Base-by-base conservation (phyloP, 192 early-diverging fungal genomes). In the Obelidium mucronatum region DNA sequence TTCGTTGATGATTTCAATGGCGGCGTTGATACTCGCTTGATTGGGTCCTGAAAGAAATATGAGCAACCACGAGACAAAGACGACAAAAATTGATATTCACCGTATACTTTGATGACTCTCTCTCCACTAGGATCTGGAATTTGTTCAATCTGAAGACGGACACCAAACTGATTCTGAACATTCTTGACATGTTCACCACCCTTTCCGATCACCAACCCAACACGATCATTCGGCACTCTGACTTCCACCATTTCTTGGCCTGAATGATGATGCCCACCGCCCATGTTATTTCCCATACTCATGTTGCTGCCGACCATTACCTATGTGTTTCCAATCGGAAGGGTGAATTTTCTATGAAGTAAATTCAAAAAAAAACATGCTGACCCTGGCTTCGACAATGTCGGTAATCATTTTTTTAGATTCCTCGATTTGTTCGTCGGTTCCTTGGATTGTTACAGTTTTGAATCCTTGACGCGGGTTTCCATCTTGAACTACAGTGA, bases 121-220 rank as follows among this genome's bases (percentile, higher is more conserved):
- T 80, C 81, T 17, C 80, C 80, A 22, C 75, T 75, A 30, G 74
- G 37, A 40, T 72, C 70, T 0, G 78, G 48, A 33, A 69, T 34
- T 26, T 84, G 83, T 15, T 90, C 88, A 75, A 94, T 86, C 80
- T 93, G 90, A 13, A 97, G 87, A 22, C 85, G 82, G 48, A 93
- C 92, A 17, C 91, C 91, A 34, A 91, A 92, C 37, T 85, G 83
- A 65, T 86, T 83, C 80, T 97, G 92, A 74, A 97, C 92, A 44
- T 83, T 70, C 77, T 93, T 91, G 77, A 96, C 74, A 72, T 91
- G 92, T 62, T 92, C 92, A 4, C 95, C 95, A 30, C 90, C 81
- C 28, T 68, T 58, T 37, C 85, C 85, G 79, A 96, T 96, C 2
- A 96, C 90, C 30, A 96, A 80, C 0, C 95, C 95, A 8, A 96